A percentile compares a stretch with the other conserved stretches of the same genome.
Evolutionary conservation across 139 green algal genomes (phyloP).

Genomic region (Coccomyxa sp.): DNA sequence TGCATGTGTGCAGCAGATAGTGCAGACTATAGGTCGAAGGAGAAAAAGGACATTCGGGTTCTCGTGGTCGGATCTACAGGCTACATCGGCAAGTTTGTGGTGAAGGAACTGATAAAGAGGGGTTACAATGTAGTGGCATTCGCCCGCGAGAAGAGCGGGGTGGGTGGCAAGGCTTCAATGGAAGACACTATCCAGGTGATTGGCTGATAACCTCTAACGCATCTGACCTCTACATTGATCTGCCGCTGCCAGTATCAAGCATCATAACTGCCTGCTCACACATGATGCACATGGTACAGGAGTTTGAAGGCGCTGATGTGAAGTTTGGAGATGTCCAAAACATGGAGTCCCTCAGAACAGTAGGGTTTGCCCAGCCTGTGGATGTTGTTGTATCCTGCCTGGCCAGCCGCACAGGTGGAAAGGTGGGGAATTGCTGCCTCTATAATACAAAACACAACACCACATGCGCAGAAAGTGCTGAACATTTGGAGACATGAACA

Average conservation of each 20-base stretch:
- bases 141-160: conserved; percentile 79
- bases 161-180: conserved; percentile 80
- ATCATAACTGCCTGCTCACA: neutral
- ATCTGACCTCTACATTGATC: neutral
- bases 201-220: neutral
- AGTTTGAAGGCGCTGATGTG: conserved; percentile 81
- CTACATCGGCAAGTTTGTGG: conserved; percentile 95
- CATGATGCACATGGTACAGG: conserved; percentile 21
- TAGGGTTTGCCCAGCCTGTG: conserved; percentile 71
- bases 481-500: neutral
- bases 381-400: conserved; percentile 98
- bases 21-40: conserved; percentile 53
- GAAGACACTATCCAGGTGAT: conserved; percentile 67
- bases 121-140: conserved; percentile 83
- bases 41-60: conserved; percentile 73
- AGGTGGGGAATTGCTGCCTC: conserved; percentile 10
- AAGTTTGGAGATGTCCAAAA: conserved; percentile 85
- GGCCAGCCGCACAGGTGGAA: conserved; percentile 81
- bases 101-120: conserved; percentile 55
- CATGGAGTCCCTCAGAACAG: conserved; percentile 44
- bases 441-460: neutral
- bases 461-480: neutral
- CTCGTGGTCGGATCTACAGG: conserved; percentile 92
- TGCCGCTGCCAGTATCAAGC: neutral
- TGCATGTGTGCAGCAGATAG: neutral